A percentile compares a stretch with the other conserved stretches of the same genome.
phyloP scores from a whole-genome alignment of 768 basidiomycete species.

The Strobilomyces dryophilus region DNA sequence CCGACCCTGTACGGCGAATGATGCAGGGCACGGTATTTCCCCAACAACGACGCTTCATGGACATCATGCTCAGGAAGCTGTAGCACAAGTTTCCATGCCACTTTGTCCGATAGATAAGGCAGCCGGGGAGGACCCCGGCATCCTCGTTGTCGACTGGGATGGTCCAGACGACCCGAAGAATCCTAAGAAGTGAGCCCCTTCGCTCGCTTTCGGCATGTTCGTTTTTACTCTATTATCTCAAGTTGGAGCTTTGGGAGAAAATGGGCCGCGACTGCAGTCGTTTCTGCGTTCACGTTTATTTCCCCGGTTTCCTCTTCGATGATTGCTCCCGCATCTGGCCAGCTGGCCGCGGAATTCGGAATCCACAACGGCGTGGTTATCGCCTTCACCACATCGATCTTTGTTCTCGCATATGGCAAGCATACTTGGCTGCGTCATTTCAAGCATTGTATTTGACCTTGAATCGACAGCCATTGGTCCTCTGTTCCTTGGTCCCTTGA shows the following conservation, averaged over 20 bases:
- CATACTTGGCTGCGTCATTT: too few species aligned
- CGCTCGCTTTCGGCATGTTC: neutral
- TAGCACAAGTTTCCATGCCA: neutral
- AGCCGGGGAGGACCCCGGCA: neutral
- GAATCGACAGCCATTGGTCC: constrained; percentile 26
- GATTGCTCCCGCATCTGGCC: constrained; percentile 59
- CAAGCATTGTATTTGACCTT: too few species aligned
- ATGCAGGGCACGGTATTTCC: neutral
- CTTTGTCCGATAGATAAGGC: too few species aligned
- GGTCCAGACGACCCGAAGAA: constrained; percentile 57
- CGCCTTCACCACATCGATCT: constrained; percentile 58
- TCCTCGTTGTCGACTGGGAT: constrained; percentile 53
- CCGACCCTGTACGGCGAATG: neutral
- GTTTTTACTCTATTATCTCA: constrained; percentile 15
- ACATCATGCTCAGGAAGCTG: neutral
- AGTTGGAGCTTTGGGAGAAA: constrained; percentile 56
- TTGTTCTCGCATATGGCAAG: constrained; percentile 57
- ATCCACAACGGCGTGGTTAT: constrained; percentile 46
- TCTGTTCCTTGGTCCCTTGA: constrained; percentile 52
- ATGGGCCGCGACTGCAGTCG: constrained; percentile 61
- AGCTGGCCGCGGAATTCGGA: constrained; percentile 51
- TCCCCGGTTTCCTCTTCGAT: constrained; percentile 69
- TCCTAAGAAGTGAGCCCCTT: constrained; percentile 50
- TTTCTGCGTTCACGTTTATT: constrained; percentile 68
- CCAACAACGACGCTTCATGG: constrained; percentile 10